Evolutionary conservation across 2,329 filamentous ascomycete species (phyloP).

Genomic region (Thielaviopsis ethacetica): DNA sequence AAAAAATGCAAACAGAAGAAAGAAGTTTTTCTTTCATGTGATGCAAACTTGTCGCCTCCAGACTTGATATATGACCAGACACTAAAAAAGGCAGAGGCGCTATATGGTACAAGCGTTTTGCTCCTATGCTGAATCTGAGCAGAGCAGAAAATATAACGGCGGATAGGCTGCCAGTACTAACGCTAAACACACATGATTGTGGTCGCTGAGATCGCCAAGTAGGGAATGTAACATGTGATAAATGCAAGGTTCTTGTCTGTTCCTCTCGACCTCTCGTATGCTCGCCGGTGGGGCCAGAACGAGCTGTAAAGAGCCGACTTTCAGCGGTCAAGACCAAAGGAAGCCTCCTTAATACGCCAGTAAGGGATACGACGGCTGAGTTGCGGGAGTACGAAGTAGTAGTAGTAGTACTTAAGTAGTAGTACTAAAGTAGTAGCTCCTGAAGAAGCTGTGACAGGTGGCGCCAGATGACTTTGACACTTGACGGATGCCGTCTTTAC

Average conservation of each 20-base stretch:
- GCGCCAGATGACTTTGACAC: too few species aligned
- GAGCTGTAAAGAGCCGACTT: not conserved
- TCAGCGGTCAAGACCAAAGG: not conserved
- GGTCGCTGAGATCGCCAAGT: not conserved
- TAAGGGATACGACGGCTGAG: not conserved
- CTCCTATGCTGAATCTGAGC: not conserved
- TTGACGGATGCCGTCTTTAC: too few species aligned
- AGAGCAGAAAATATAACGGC: not conserved
- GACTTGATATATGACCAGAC: not conserved
- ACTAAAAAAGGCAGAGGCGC: not conserved
- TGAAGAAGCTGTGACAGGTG: too few species aligned
- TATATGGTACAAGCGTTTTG: not conserved
- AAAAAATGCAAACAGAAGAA: not conserved
- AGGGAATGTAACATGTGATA: constrained; percentile 4
- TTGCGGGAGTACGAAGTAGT: too few species aligned
- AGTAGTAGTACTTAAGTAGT: not conserved
- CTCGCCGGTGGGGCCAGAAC: not conserved
- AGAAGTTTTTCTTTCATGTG: not conserved
- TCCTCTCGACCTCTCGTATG: not conserved
- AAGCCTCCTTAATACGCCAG: not conserved
- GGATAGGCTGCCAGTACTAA: not conserved
- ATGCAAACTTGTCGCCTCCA: not conserved
- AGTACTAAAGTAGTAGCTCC: too few species aligned
- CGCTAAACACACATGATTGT: not conserved
- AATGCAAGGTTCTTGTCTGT: constrained; percentile 2